A percentile compares a stretch with the other conserved stretches of the same genome.
These are phyloP conservation scores for Coccomyxa subellipsoidea DNA, from an alignment of 163 green algal genomes.

Conservation along the genomic window DNA sequence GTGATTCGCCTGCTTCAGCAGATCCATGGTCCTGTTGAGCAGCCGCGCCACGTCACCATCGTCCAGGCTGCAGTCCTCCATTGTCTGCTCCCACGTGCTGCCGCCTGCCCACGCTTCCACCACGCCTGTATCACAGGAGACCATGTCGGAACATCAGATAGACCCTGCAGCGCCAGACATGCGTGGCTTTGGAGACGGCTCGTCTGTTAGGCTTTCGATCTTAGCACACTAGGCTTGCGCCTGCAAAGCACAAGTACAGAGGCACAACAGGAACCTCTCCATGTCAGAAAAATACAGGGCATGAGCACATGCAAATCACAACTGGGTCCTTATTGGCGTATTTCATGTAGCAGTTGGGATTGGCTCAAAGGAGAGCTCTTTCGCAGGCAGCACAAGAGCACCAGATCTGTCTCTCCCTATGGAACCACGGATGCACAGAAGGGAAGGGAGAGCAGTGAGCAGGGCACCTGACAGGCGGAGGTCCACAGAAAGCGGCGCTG, in stretches of 20 bases:
- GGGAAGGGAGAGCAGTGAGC: neutral
- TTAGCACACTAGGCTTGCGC: too few relatives aligned
- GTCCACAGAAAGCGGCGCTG: conserved; percentile 65
- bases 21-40: conserved; percentile 76
- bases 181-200: neutral
- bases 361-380: too few relatives aligned
- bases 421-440: too few relatives aligned
- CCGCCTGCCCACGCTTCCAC: conserved; percentile 88
- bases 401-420: too few relatives aligned
- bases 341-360: too few relatives aligned
- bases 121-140: conserved; percentile 49
- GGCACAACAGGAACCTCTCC: neutral
- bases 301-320: too few relatives aligned
- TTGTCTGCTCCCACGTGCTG: conserved; percentile 65
- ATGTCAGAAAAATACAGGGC: neutral
- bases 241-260: neutral
- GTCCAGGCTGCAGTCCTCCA: conserved; percentile 71
- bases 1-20: conserved; percentile 75
- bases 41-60: conserved; percentile 91
- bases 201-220: too few relatives aligned
- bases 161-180: neutral
- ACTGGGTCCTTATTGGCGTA: too few relatives aligned
- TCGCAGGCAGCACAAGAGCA: too few relatives aligned
- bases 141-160: neutral
- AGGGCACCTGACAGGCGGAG: conserved; percentile 58